Evolutionary conservation across 2,329 filamentous ascomycete genomes (phyloP), one percentile per base, ranked within the genome.

Genomic region (Aspergillus puulaauensis): DNA sequence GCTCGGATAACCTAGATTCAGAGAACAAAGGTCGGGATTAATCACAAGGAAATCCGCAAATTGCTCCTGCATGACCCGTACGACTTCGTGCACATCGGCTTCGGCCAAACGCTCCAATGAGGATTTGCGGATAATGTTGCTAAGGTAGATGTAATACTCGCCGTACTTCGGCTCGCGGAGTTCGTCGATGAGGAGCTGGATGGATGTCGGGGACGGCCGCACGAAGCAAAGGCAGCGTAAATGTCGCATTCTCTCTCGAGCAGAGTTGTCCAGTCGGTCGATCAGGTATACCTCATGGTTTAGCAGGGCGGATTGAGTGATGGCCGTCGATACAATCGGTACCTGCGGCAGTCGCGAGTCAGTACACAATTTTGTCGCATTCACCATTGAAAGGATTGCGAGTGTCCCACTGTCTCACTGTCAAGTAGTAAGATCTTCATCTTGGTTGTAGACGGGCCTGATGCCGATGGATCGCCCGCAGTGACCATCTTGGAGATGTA

Each of bases 381-480:
- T 27, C 19, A 12, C 6, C 6, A 14, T 8, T 12, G 40, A 19
- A 37, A 51, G 64, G 27, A 27, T 40, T 23, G 70, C 68, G 68
- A 78, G 76, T 77, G 73, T 80, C 84, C 75, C 79, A 87, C 86
- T 64, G 95, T 99, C 77, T 98, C 95, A 77, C 86, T 89, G 76
- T 99, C 95, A 67, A 99, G 82, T 62, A 99, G 81, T 57, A 99
- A 80, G 60, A 98, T 95, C 86, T 99, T 99, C 95, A 99, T 99
- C 81, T 97, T 98, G 51, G 88, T 82, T 45, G 86, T 82, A 51
- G 86, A 83, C 60, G 72, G 69, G 58, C 85, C 84, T 44, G 82
- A 77, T 50, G 86, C 81, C 70, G 76, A 72, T 19, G 62, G 57
- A 77, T 96, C 92, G 70, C 90, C 90, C 64, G 86, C 86, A 64